Conservation (phyloP, 257 asterid species). For the Nicotiana noctiflora region DNA sequence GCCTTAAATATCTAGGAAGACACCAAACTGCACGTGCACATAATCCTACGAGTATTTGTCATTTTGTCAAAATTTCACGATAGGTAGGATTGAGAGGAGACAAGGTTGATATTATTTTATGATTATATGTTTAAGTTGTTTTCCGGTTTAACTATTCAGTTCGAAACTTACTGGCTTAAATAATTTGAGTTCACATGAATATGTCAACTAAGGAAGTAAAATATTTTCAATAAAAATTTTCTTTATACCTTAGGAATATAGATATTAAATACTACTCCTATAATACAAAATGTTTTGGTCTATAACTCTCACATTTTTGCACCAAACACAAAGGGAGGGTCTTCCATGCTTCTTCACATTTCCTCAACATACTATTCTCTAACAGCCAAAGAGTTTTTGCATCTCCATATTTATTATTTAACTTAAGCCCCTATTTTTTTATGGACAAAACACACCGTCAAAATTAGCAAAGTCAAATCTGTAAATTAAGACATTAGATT, state of each 20-base stretch:
- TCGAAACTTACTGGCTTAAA: background rate
- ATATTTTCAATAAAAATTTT: background rate
- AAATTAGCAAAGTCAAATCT: background rate
- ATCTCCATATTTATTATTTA: background rate
- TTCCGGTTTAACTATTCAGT: background rate
- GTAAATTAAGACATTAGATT: background rate
- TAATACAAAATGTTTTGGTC: background rate
- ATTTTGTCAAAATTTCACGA: background rate
- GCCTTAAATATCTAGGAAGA: background rate
- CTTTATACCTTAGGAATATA: background rate
- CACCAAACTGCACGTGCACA: background rate
- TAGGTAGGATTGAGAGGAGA: background rate
- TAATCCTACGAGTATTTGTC: background rate
- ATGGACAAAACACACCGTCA: background rate
- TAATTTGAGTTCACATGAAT: background rate
- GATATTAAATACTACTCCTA: no score
- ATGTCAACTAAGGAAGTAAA: background rate
- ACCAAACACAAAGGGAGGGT: background rate
- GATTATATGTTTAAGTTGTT: background rate
- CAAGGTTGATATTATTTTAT: background rate
- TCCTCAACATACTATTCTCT: background rate
- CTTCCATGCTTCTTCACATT: background rate
- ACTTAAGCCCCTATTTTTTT: background rate
- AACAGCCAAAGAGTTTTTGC: background rate
- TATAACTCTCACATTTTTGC: background rate